A percentile compares a stretch with the other conserved stretches of the same genome.
Evolutionary conservation across 1,284 basidiomycete species (phyloP).

Genomic region (Heterobasidion occidentale): DNA sequence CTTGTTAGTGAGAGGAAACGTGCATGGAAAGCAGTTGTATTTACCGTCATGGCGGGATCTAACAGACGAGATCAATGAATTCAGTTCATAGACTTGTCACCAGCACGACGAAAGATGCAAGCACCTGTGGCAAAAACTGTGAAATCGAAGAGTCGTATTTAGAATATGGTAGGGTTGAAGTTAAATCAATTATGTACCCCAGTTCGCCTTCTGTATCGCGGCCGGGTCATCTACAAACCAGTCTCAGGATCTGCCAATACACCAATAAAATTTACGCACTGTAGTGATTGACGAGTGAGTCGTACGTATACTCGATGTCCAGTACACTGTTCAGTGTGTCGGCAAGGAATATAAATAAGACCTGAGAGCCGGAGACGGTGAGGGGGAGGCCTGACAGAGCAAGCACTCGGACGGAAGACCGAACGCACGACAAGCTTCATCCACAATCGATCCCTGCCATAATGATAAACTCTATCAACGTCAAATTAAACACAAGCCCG

Average conservation of each 20-base stretch:
- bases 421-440: constrained; percentile 24
- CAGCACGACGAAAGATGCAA: not conserved
- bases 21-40: not conserved
- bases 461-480: not conserved
- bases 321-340: constrained; percentile 32
- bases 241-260: not conserved
- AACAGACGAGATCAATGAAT: not conserved
- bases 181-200: constrained; percentile 17
- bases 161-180: not conserved
- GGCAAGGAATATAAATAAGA: constrained; percentile 25
- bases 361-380: constrained; percentile 14
- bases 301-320: constrained; percentile 29
- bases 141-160: not conserved
- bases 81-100: not conserved
- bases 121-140: constrained; percentile 26
- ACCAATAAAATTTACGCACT: constrained; percentile 16
- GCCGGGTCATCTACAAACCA: constrained; percentile 15
- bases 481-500: not conserved
- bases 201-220: constrained; percentile 20
- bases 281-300: constrained; percentile 27
- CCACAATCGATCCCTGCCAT: constrained; percentile 22
- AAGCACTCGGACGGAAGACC: not conserved
- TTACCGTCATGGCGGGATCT: constrained; percentile 27
- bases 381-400: not conserved
- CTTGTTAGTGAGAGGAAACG: not conserved